These are phyloP conservation scores for Candolleomyces aberdarensis DNA, from an alignment of 768 basidiomycete genomes.

Conservation along the genomic window DNA sequence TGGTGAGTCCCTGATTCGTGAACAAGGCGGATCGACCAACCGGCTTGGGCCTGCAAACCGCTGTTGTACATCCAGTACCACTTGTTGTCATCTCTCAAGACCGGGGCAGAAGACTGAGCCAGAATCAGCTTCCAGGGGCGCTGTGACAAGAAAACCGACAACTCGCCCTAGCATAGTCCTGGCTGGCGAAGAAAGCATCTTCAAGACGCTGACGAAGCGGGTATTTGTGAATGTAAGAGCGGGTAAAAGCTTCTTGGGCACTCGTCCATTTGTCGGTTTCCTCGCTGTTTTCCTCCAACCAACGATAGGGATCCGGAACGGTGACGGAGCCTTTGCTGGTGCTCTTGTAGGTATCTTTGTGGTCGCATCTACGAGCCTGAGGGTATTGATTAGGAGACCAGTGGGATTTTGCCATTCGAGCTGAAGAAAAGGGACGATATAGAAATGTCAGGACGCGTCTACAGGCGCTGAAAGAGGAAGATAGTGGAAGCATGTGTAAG, in stretches of 20 bases:
- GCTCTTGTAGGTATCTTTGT: slow-evolving; percentile 68
- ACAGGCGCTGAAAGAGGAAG: neutral
- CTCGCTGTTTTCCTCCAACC: slow-evolving; percentile 62
- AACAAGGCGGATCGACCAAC: slow-evolving; percentile 16
- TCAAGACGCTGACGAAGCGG: slow-evolving; percentile 57
- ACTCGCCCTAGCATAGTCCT: slow-evolving; percentile 41
- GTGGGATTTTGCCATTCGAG: slow-evolving; percentile 36
- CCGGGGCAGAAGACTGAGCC: slow-evolving; percentile 60
- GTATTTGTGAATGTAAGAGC: slow-evolving; percentile 59
- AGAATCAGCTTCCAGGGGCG: slow-evolving; percentile 2
- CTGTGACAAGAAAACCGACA: neutral
- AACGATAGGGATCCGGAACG: slow-evolving; percentile 70
- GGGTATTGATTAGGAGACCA: slow-evolving; percentile 67
- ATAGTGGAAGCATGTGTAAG: neutral
- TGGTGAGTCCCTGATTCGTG: neutral
- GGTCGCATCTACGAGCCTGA: slow-evolving; percentile 57
- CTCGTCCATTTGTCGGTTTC: slow-evolving; percentile 68
- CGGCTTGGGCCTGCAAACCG: slow-evolving; percentile 68
- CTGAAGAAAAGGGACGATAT: slow-evolving; percentile 8
- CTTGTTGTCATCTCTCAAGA: slow-evolving; percentile 56
- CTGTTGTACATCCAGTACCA: slow-evolving; percentile 86
- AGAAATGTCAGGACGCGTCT: slow-evolving; percentile 1
- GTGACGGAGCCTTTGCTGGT: slow-evolving; percentile 56
- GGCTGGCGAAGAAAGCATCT: slow-evolving; percentile 47
- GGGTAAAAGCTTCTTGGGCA: slow-evolving; percentile 57